Evolutionary conservation across 441 rosid genomes (phyloP).

Genomic region (Aquilaria agallochum): DNA sequence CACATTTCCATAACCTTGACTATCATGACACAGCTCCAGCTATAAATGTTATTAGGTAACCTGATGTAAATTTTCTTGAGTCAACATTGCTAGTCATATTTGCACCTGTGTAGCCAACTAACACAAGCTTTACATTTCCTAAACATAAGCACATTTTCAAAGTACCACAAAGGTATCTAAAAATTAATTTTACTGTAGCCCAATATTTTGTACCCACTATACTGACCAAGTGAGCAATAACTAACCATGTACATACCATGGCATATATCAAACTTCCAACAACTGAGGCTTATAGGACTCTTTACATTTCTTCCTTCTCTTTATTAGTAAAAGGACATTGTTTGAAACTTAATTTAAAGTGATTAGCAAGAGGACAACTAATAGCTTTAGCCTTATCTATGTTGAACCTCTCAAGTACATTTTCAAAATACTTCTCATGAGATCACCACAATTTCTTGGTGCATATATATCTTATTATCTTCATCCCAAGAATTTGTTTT

Average conservation of each 20-base stretch:
- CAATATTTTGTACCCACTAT: background rate
- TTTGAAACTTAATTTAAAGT: no score
- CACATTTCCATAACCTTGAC: no score
- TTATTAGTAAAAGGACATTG: background rate
- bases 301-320: background rate
- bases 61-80: background rate
- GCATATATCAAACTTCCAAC: slow-evolving; percentile 4
- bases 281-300: background rate
- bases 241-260: background rate
- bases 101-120: no score
- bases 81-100: no score
- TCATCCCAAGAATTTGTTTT: no score
- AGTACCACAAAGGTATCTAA: background rate
- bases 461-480: no score
- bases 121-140: background rate
- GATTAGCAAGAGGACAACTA: no score
- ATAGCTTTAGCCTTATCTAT: no score
- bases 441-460: no score
- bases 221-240: slow-evolving; percentile 1
- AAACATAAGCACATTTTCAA: background rate
- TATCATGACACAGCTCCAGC: background rate
- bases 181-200: background rate
- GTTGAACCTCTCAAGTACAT: background rate
- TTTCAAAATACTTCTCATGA: background rate
- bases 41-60: slow-evolving; percentile 7